Conservation (phyloP, 169 alveolate species). For the Babesia ovis region DNA sequence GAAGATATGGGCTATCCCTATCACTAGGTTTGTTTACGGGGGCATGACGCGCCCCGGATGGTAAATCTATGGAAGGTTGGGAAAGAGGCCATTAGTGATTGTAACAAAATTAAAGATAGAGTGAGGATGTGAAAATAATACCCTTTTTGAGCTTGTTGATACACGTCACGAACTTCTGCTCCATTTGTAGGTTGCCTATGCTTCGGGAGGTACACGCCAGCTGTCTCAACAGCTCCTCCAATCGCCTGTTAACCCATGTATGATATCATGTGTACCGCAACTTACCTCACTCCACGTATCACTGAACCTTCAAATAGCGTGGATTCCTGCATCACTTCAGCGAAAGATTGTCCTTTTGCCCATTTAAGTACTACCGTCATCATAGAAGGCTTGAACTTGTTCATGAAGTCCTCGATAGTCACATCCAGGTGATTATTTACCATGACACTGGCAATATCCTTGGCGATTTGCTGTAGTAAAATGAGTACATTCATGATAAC, state of each 20-base stretch:
- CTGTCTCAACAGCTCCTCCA: constrained; percentile 97
- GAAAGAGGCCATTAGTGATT: neutral
- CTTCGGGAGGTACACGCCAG: constrained; percentile 94
- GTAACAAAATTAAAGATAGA: constrained; percentile 77
- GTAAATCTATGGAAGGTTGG: neutral
- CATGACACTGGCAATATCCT: constrained; percentile 84
- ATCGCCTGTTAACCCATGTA: constrained; percentile 82
- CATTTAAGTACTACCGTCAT: constrained; percentile 94
- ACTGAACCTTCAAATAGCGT: constrained; percentile 97
- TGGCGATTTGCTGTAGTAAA: constrained; percentile 71
- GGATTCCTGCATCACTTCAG: constrained; percentile 89
- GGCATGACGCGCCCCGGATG: neutral
- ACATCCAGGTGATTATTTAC: constrained; percentile 83
- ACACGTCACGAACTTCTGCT: constrained; percentile 90
- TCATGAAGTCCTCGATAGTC: constrained; percentile 87
- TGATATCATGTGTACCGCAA: neutral
- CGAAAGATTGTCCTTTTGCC: constrained; percentile 95
- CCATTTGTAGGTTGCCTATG: constrained; percentile 94
- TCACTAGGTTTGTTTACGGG: neutral
- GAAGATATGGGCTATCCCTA: constrained; percentile 9
- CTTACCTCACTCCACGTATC: constrained; percentile 85
- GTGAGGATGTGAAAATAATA: constrained; percentile 97
- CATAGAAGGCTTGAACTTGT: constrained; percentile 89
- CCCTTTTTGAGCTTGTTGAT: constrained; percentile 94
- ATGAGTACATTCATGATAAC: neutral